Evolutionary conservation across 2,329 filamentous ascomycete genomes (phyloP).

Genomic region (Botrytis sinoallii): DNA sequence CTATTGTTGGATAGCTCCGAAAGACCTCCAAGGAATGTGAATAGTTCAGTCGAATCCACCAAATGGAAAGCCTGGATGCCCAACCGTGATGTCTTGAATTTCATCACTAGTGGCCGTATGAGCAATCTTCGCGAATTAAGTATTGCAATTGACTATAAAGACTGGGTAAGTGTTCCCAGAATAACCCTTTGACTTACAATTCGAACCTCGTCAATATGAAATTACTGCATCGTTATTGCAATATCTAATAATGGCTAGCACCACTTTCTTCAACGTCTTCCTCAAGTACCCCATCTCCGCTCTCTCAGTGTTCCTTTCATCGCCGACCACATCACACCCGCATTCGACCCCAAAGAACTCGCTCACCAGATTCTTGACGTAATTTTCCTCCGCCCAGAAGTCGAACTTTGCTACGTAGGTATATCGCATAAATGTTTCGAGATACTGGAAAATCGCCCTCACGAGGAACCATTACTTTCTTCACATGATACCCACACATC

Average conservation of each 20-base stretch:
- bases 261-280: slow-evolving; percentile 72
- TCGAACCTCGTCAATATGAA: neutral
- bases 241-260: slow-evolving; percentile 47
- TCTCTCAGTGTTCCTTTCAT: slow-evolving; percentile 70
- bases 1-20: slow-evolving; percentile 71
- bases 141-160: slow-evolving; percentile 68
- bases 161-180: slow-evolving; percentile 64
- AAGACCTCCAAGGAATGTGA: slow-evolving; percentile 43
- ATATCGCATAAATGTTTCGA: slow-evolving; percentile 78
- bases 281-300: slow-evolving; percentile 65
- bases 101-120: slow-evolving; percentile 76
- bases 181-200: neutral
- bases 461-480: slow-evolving; percentile 40
- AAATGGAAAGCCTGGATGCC: slow-evolving; percentile 71
- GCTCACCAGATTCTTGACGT: slow-evolving; percentile 76
- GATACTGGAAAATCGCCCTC: slow-evolving; percentile 62
- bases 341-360: slow-evolving; percentile 63
- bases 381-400: slow-evolving; percentile 70
- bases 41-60: slow-evolving; percentile 40
- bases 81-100: slow-evolving; percentile 64
- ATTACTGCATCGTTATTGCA: neutral
- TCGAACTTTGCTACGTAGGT: slow-evolving; percentile 75
- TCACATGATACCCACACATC: slow-evolving; percentile 31
- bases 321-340: slow-evolving; percentile 55
- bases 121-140: slow-evolving; percentile 66